Evolutionary conservation across 441 rosid species (phyloP).

Genomic region (Populus trichocarpa): DNA sequence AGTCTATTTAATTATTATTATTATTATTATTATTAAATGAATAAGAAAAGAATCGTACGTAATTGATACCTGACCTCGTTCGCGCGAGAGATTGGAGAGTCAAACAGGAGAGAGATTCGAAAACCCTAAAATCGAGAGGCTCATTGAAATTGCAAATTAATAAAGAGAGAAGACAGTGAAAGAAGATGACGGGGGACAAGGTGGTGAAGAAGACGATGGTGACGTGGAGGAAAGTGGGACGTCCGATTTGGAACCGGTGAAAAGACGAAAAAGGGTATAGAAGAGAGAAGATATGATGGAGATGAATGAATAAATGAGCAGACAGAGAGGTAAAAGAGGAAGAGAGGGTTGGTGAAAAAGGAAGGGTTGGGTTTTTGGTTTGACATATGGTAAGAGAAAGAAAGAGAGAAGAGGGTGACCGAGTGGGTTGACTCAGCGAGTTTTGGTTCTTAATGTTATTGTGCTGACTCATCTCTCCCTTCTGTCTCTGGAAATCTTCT

Average conservation of each 20-base stretch:
- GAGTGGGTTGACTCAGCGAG: not conserved
- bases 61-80: not conserved
- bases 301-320: not conserved
- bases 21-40: not conserved
- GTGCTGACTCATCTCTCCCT: not conserved
- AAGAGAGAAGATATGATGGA: constrained; percentile 13
- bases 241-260: constrained; percentile 46
- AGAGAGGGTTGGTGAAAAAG: not conserved
- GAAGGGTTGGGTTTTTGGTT: not conserved
- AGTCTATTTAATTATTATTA: too few species aligned
- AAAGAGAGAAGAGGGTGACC: not conserved
- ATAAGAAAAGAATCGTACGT: not conserved
- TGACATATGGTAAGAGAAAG: not conserved
- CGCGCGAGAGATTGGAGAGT: not conserved
- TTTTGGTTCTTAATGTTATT: not conserved
- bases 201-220: constrained; percentile 80
- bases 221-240: constrained; percentile 73
- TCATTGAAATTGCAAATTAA: constrained; percentile 2
- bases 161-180: constrained; percentile 22
- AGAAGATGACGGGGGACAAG: constrained; percentile 27
- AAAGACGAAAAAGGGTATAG: constrained; percentile 78
- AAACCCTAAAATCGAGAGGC: not conserved
- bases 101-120: not conserved
- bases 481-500: not conserved
- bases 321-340: not conserved